A percentile compares a stretch with the other conserved stretches of the same genome.
Conservation (phyloP, 345 rosid genomes). For the Eucalyptus urophylla region DNA sequence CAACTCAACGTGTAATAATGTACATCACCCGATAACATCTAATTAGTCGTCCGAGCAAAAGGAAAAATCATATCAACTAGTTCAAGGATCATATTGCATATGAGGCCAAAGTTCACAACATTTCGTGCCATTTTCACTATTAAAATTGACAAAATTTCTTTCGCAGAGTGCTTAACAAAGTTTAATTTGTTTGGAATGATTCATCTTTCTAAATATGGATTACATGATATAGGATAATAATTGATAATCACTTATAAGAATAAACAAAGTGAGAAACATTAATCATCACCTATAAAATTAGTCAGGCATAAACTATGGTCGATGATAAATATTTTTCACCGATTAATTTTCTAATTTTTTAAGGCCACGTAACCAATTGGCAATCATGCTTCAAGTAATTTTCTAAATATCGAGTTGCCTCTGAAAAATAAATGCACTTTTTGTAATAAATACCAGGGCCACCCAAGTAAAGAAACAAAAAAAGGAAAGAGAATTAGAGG, state of each 20-base stretch:
- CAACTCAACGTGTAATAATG: background rate
- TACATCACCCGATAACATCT: background rate
- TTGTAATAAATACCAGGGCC: background rate
- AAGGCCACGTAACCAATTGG: too few relatives aligned
- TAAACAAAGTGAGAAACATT: background rate
- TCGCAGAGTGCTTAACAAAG: background rate
- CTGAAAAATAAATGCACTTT: too few relatives aligned
- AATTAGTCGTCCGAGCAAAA: background rate
- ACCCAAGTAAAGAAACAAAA: background rate
- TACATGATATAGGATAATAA: rapidly evolving
- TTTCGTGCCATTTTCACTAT: rapidly evolving
- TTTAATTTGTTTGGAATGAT: too few relatives aligned
- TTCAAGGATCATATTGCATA: rapidly evolving
- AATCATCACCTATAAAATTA: background rate
- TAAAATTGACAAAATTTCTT: background rate
- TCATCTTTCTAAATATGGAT: too few relatives aligned
- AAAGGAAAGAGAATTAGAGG: too few relatives aligned
- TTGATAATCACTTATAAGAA: background rate
- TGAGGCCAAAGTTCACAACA: too few relatives aligned
- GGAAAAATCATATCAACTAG: background rate
- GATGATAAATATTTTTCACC: too few relatives aligned
- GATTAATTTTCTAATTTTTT: too few relatives aligned
- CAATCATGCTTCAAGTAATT: too few relatives aligned
- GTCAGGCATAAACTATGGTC: background rate
- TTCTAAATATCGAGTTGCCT: background rate